phyloP scores from a whole-genome alignment of 1,284 basidiomycete species.

The Cryptococcus sp. region DNA sequence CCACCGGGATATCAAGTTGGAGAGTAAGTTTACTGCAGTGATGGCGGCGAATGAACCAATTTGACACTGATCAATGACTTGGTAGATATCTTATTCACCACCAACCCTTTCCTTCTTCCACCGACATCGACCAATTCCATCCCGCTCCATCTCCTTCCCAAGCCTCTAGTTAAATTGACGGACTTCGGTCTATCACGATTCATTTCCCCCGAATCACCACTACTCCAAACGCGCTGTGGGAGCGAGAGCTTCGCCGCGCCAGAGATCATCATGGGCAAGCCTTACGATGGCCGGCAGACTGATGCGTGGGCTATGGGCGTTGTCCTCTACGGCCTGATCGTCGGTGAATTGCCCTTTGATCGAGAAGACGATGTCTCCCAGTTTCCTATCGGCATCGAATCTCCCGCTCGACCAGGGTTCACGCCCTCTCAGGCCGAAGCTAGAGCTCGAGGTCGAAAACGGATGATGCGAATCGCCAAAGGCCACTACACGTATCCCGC shows the following conservation, averaged over 20 bases:
- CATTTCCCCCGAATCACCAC: constrained; percentile 68
- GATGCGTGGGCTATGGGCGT: constrained; percentile 89
- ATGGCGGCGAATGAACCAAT: not conserved
- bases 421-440: constrained; percentile 31
- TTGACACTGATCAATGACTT: not conserved
- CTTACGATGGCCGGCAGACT: constrained; percentile 82
- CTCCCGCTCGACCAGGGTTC: not conserved
- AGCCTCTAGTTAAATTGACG: constrained; percentile 72
- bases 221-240: constrained; percentile 83
- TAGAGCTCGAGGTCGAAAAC: constrained; percentile 51
- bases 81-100: constrained; percentile 64
- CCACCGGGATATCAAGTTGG: constrained; percentile 91
- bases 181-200: constrained; percentile 90
- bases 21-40: constrained; percentile 64
- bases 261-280: constrained; percentile 75
- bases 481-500: constrained; percentile 71
- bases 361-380: constrained; percentile 22
- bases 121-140: constrained; percentile 45
- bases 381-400: constrained; percentile 2
- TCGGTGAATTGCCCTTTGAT: constrained; percentile 59
- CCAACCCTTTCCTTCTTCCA: constrained; percentile 53
- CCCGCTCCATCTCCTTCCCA: constrained; percentile 53
- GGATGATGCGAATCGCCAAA: constrained; percentile 72
- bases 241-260: constrained; percentile 90
- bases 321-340: constrained; percentile 74